Base-by-base conservation (phyloP, 345 rosid genomes). In the Eucalyptus marginata region DNA sequence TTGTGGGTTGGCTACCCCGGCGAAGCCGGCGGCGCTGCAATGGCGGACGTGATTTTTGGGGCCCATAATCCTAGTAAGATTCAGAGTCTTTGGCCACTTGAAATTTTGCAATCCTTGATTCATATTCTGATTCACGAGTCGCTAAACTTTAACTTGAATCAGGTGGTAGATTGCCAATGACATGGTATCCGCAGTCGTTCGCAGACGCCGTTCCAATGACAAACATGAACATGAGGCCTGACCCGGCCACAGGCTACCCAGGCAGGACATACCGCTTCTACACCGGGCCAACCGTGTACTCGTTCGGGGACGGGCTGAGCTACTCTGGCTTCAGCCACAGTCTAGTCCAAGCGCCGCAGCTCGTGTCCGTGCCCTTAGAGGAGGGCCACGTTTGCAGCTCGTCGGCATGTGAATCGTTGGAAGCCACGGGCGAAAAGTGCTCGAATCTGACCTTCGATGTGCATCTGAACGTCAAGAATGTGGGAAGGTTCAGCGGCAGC, bases 1-100 rank as follows among this genome's bases (percentile, higher is more conserved):
- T 86, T 98, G 47, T 98, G 99, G 99, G 98, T 95, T 86, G 99
- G 99, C 40, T 97, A 96, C 90, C 99, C 99, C 5, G 99, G 99
- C 4, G 93, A 98, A 93, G 97, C 97, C 7, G 99, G 99, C 8
- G 99, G 99, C 11, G 95, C 93, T n/a, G 98, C 99, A 59, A 94
- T 97, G 25, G 98, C 99, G 5, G 99, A 98, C 87, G 89, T 98
- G 46, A 91, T 95, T 81, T 98, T 95, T 24, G 99, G 98, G 13
- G 88, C 85, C n/a, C 92, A 93, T 52, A 97, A 97, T 93, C 99
- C 99, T 86, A 92, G 99, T 96, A 94, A 94, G 93, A 51, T 18
- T 71, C 40, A 76, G 83, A 76, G 83, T 22, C 47, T 76, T 20
- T 11, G 2, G 47, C 29, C 84, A 40, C 84, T 76, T 40, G 3